A percentile compares a stretch with the other conserved stretches of the same genome.
Evolutionary conservation across 306 rosid genomes (phyloP).

Genomic region (Vigna mungo): DNA sequence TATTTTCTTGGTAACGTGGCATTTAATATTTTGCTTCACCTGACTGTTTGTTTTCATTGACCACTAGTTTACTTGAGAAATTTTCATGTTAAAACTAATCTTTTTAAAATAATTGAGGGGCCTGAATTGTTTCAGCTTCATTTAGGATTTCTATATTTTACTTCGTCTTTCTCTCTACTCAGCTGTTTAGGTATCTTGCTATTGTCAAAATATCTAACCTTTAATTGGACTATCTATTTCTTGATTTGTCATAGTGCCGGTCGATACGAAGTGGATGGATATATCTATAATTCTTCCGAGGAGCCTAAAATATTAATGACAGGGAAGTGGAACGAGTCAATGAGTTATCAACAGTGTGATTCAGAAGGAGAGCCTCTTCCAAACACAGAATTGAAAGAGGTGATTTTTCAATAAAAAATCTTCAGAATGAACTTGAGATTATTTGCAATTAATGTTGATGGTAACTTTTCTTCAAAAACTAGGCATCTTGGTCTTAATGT

Average conservation of each 20-base stretch:
- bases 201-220: constrained; percentile 27
- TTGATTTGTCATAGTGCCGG: constrained; percentile 66
- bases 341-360: constrained; percentile 90
- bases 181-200: constrained; percentile 28
- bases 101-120: constrained; percentile 31
- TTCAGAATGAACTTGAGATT: constrained; percentile 33
- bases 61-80: neutral
- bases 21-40: constrained; percentile 27
- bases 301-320: constrained; percentile 93
- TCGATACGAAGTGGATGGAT: constrained; percentile 97
- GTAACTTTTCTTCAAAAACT: constrained; percentile 22
- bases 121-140: constrained; percentile 20
- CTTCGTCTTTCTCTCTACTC: constrained; percentile 31
- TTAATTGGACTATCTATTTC: constrained; percentile 28
- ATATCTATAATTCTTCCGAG: constrained; percentile 84
- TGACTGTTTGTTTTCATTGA: constrained; percentile 18
- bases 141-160: constrained; percentile 33
- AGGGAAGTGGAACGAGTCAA: constrained; percentile 91
- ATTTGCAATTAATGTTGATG: neutral
- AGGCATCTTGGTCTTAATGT: constrained; percentile 19
- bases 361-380: constrained; percentile 91
- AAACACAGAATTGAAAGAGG: constrained; percentile 86
- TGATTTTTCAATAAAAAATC: constrained; percentile 35
- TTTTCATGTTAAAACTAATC: neutral
- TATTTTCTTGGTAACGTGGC: constrained; percentile 16